phyloP scores from a whole-genome alignment of 1,284 basidiomycete genomes.

The Ceratorhiza oryzae-sativae region DNA sequence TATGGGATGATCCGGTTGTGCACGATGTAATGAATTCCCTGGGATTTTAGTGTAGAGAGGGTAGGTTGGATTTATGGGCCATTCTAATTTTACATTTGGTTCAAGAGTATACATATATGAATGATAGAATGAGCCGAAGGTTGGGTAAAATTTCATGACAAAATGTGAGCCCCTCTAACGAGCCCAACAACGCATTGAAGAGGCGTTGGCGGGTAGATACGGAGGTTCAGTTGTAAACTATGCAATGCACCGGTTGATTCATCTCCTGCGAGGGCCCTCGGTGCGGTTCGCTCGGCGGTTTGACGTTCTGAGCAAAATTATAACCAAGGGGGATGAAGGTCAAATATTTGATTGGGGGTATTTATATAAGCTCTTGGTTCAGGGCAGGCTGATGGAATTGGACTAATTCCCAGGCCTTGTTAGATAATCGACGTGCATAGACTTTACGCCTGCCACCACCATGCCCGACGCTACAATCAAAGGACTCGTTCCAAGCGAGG shows the following conservation, averaged over 20 bases:
- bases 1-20: constrained; percentile 15
- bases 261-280: constrained; percentile 38
- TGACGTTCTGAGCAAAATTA: constrained; percentile 18
- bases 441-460: background rate
- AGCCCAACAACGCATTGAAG: constrained; percentile 30
- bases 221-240: constrained; percentile 37
- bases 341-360: background rate
- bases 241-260: constrained; percentile 38
- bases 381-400: constrained; percentile 15
- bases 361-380: background rate
- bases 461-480: constrained; percentile 63
- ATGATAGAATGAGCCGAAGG: background rate
- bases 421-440: background rate
- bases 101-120: background rate
- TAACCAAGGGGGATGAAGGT: constrained; percentile 33
- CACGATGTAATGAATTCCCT: background rate
- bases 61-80: background rate
- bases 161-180: constrained; percentile 39
- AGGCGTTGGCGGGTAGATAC: constrained; percentile 32
- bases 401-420: constrained; percentile 34
- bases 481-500: constrained; percentile 69
- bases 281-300: constrained; percentile 31
- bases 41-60: background rate
- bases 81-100: constrained; percentile 20
- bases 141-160: too few relatives aligned